These are phyloP conservation scores for Euphorbia peplus DNA, from an alignment of 345 rosid genomes.

Conservation along the genomic window DNA sequence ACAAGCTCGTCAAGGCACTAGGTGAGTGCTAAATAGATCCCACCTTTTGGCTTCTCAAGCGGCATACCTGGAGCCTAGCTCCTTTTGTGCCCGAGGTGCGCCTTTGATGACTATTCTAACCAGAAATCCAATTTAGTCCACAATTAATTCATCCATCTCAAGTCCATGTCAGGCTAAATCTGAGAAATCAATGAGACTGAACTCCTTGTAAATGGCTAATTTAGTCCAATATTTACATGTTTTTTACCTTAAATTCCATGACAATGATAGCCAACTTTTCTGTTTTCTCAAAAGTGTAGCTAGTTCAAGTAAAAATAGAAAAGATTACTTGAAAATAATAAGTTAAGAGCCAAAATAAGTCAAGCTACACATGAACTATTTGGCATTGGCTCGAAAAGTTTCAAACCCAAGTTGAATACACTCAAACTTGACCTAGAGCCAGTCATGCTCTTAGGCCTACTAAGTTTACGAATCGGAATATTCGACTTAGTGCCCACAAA, in stretches of 20 bases:
- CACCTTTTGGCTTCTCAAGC: too few relatives aligned
- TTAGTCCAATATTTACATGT: neutral
- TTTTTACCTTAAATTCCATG: neutral
- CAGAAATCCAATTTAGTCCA: neutral
- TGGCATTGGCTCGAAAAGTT: neutral
- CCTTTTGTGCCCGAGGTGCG: too few relatives aligned
- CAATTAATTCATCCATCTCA: neutral
- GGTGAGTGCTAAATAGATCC: too few relatives aligned
- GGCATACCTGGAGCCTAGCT: too few relatives aligned
- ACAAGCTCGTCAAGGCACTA: too few relatives aligned
- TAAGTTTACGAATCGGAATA: neutral
- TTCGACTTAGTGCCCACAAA: neutral
- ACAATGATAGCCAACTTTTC: neutral
- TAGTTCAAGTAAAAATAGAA: neutral
- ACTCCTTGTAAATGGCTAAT: neutral
- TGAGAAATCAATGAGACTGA: neutral
- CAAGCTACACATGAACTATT: neutral
- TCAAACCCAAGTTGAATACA: neutral
- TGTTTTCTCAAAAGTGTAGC: neutral
- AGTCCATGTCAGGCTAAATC: neutral
- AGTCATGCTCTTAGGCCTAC: neutral
- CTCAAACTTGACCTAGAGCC: neutral
- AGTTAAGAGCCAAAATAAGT: too few relatives aligned
- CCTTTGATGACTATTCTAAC: too few relatives aligned
- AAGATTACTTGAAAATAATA: neutral